These are phyloP conservation scores for Sphenostylis stenocarpa DNA, from an alignment of 306 rosid species.

Conservation along the genomic window DNA sequence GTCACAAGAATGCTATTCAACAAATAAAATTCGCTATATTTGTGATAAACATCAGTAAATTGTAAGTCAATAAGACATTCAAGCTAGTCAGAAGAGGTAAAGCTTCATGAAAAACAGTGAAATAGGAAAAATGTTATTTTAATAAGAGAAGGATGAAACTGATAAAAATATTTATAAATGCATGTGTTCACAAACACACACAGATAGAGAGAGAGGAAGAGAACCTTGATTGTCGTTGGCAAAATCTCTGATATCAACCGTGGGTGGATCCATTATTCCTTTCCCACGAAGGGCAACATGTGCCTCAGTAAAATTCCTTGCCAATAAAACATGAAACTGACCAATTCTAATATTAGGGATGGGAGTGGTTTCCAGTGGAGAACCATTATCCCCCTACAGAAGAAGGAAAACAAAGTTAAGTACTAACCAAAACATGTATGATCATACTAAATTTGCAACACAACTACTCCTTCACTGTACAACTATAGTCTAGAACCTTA, in stretches of 20 bases:
- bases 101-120: not conserved
- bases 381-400: slow-evolving; percentile 20
- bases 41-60: too few species aligned
- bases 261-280: not conserved
- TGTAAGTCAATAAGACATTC: too few species aligned
- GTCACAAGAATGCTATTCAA: not conserved
- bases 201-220: not conserved
- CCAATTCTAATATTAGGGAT: not conserved
- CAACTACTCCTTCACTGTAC: too few species aligned
- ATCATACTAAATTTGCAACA: not conserved
- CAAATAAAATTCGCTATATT: not conserved
- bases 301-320: slow-evolving; percentile 34
- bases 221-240: not conserved
- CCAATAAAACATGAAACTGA: not conserved
- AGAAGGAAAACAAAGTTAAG: not conserved
- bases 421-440: not conserved
- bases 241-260: not conserved
- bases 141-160: not conserved
- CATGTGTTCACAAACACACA: too few species aligned
- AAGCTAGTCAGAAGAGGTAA: not conserved
- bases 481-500: too few species aligned
- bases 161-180: too few species aligned
- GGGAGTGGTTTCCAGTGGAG: not conserved
- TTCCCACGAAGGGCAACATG: not conserved
- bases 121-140: not conserved